Evolutionary conservation across 1,284 basidiomycete genomes (phyloP).

Genomic region (Microbotryum lychnidis-dioicae): DNA sequence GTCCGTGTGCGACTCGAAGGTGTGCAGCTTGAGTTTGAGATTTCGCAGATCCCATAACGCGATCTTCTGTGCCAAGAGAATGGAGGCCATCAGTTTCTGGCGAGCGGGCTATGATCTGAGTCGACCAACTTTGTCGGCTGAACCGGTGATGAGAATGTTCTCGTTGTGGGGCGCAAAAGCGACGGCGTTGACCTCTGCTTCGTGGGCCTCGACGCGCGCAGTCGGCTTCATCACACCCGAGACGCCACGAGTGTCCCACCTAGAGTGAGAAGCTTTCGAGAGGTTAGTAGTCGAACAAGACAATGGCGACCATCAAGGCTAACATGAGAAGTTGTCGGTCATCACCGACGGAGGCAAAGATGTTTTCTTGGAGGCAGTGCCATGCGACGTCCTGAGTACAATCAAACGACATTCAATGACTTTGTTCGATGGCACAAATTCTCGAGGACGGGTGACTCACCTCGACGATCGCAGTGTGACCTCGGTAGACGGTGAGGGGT

Average conservation of each 20-base stretch:
- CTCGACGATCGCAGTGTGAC: constrained; percentile 81
- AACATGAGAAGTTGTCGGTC: constrained; percentile 90
- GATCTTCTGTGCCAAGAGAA: constrained; percentile 56
- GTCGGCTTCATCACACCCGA: constrained; percentile 54
- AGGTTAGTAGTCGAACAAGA: constrained; percentile 15
- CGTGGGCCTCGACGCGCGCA: constrained; percentile 73
- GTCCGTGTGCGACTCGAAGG: constrained; percentile 87
- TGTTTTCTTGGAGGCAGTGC: constrained; percentile 73
- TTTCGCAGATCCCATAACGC: constrained; percentile 82
- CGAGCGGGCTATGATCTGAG: background rate
- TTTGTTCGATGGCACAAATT: constrained; percentile 7
- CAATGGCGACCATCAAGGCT: constrained; percentile 30
- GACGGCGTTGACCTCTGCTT: constrained; percentile 81
- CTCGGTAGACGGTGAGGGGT: constrained; percentile 72
- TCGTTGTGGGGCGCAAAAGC: constrained; percentile 79
- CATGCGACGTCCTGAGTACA: constrained; percentile 80
- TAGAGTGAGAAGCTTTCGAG: constrained; percentile 38
- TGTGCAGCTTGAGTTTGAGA: constrained; percentile 72
- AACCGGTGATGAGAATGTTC: constrained; percentile 83
- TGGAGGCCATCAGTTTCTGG: background rate
- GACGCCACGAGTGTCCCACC: constrained; percentile 80
- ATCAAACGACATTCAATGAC: background rate
- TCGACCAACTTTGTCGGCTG: constrained; percentile 71
- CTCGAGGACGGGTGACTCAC: constrained; percentile 47
- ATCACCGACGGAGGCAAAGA: constrained; percentile 95